Evolutionary conservation across 1,284 basidiomycete species (phyloP).

Genomic region (Ceratobasidium sp.): DNA sequence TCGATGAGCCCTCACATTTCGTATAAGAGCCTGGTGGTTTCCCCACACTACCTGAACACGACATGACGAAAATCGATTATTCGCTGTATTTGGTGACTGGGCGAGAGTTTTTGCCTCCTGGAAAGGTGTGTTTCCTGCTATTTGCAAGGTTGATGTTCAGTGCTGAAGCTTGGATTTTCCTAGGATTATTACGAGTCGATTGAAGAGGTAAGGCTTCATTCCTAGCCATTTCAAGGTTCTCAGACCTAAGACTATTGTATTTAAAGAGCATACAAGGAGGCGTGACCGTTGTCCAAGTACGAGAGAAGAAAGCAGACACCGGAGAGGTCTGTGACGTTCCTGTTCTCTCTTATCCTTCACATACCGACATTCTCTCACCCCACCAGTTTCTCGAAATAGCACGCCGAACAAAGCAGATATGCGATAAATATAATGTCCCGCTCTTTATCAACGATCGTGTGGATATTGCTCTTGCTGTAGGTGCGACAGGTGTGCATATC

Average conservation of each 20-base stretch:
- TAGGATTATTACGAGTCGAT: conserved; percentile 80
- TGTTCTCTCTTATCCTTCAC: background rate
- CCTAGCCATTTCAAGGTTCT: too few species aligned
- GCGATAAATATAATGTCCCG: conserved; percentile 81
- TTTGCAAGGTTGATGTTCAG: too few species aligned
- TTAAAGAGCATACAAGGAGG: conserved; percentile 78
- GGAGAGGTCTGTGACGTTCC: conserved; percentile 63
- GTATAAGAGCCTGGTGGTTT: background rate
- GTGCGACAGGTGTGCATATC: conserved; percentile 84
- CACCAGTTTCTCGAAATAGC: conserved; percentile 88
- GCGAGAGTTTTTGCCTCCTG: conserved; percentile 77
- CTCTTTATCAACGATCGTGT: conserved; percentile 92
- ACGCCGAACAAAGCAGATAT: conserved; percentile 71
- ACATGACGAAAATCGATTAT: conserved; percentile 62
- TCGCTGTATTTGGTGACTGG: conserved; percentile 89
- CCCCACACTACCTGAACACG: background rate
- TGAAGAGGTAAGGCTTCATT: conserved; percentile 65
- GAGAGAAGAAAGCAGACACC: conserved; percentile 85
- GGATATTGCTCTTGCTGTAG: conserved; percentile 82
- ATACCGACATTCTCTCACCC: background rate
- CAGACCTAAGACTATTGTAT: too few species aligned
- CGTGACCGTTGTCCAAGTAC: conserved; percentile 88
- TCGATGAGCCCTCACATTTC: background rate
- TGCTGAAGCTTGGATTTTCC: background rate
- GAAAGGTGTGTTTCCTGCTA: conserved; percentile 75